Evolutionary conservation across 2,329 filamentous ascomycete genomes (phyloP), one percentile per base, ranked within the genome.

Genomic region (Hypoxylon sp.): DNA sequence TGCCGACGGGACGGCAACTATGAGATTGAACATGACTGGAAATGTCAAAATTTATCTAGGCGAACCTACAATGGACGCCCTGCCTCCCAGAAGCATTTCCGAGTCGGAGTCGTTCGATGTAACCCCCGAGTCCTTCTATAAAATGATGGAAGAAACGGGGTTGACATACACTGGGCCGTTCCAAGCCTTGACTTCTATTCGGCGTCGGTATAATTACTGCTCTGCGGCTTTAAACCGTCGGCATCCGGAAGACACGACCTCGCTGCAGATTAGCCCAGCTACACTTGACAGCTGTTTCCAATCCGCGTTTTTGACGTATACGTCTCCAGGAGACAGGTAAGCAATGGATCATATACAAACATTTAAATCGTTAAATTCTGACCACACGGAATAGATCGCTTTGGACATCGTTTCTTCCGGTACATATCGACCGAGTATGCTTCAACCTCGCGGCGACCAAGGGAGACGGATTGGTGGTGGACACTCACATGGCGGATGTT

Each of bases 271-370:
- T 25, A 82, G 81, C 63, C 81, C 82, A 1, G 81, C 81, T 0
- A 81, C 79, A 0, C 72, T 83, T 7, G 82, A 83, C 51, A 76
- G 74, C 19, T 83, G 80, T 60, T 76, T 83, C 5, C 82, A 83
- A 51, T 77, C 80, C 0, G 80, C 80, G 0, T 83, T 83, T 58
- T 74, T 80, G n/a, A 75, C 81, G 0, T 80, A 80, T 23, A 75
- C 81, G 0, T 80, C 79, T 0, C 81, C 82, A 0, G 80, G 80
- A 10, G 82, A 83, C 43, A 75, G 73, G 77, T 78, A 72, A 64
- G 76, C 71, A 21, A 21, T 7, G 11, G 13, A 34, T 14, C 25
- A 23, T 23, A 36, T 30, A 4, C 14, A 45, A 34, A 17, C 6
- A 5, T 17, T 30, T 30, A 17, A 13, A 30, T n/a, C 11, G 2